Base-by-base conservation (phyloP, 805 yeast genomes). In the Schizosaccharomyces cryophilus region DNA sequence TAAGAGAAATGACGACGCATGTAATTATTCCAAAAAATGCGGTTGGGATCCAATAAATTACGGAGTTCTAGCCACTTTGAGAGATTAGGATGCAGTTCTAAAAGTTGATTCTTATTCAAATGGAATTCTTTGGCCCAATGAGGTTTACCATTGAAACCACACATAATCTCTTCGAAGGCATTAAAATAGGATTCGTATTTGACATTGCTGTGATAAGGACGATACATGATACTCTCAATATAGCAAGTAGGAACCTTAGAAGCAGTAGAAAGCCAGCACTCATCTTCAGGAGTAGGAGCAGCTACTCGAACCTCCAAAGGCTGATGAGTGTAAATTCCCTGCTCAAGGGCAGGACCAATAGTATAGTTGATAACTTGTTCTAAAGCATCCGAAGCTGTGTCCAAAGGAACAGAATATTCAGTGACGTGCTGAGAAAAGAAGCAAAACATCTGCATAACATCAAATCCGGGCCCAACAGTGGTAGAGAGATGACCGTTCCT, bases 81-180 rank as follows among this genome's bases (percentile, higher is more conserved):
- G 64, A 89, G 75, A 65, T 82, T 83, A 7, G 81, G 79, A 11
- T 93, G 95, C 68, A 82, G 86, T 95, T 95, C 86, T 65, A 80
- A 80, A 61, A 76, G 74, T 73, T 87, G 80, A 63, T 79, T 79
- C 7, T 78, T 76, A 40, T 81, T 80, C 68, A 87, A 81, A 1
- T 96, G 96, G 70, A 87, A 90, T 71, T 88, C 89, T 75, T 90
- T 90, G 19, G 98, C 98, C 98, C 98, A 90, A 71, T 90, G 98
- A 1, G 98, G 98, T 70, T 82, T 85, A 55, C 98, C 98, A 45
- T 85, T 88, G 35, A 84, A 88, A 31, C 80, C 81, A 60, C 76
- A 77, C 76, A 89, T 75, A 1, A 87, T 79, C 61, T 79, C 78
- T 72, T 90, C 98, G 71, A 90, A 90, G n/a, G 77, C 74, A 60